Conservation (phyloP, 1,284 basidiomycete genomes). For the Moniliophthora roreri region DNA sequence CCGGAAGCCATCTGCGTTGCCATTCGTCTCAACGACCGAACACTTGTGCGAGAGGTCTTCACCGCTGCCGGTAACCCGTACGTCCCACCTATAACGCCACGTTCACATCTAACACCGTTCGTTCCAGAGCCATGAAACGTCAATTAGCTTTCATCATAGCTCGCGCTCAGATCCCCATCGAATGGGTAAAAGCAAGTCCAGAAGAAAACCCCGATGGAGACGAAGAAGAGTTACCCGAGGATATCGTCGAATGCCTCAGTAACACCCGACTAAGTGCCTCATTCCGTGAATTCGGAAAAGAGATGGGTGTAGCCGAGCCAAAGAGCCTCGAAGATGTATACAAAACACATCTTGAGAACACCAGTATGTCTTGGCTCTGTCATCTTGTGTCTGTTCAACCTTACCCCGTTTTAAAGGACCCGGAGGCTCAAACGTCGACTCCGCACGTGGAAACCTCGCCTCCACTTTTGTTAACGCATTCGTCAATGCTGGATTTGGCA, state of each 20-base stretch:
- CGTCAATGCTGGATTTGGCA: slow-evolving; percentile 98
- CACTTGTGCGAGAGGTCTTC: slow-evolving; percentile 85
- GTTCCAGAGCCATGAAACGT: slow-evolving; percentile 74
- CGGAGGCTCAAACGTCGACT: slow-evolving; percentile 79
- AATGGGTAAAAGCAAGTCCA: slow-evolving; percentile 77
- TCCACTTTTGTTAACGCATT: slow-evolving; percentile 99
- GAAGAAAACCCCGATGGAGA: slow-evolving; percentile 15
- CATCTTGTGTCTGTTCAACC: background rate
- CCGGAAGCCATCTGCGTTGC: slow-evolving; percentile 91
- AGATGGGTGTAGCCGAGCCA: slow-evolving; percentile 88
- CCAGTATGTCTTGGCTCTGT: slow-evolving; percentile 48
- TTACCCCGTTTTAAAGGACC: slow-evolving; percentile 42
- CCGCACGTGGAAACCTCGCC: slow-evolving; percentile 92
- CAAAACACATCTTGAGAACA: slow-evolving; percentile 94
- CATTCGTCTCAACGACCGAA: slow-evolving; percentile 82
- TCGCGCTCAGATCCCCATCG: slow-evolving; percentile 87
- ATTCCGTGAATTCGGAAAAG: slow-evolving; percentile 94
- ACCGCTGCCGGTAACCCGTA: slow-evolving; percentile 84
- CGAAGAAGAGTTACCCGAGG: slow-evolving; percentile 70
- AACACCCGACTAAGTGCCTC: slow-evolving; percentile 82
- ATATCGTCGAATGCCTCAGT: slow-evolving; percentile 83
- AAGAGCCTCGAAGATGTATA: slow-evolving; percentile 97
- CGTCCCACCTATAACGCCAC: slow-evolving; percentile 27
- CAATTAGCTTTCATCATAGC: slow-evolving; percentile 95
- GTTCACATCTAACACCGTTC: background rate